These are phyloP conservation scores for Leccinellum albellum DNA, from an alignment of 768 basidiomycete species.

Conservation along the genomic window DNA sequence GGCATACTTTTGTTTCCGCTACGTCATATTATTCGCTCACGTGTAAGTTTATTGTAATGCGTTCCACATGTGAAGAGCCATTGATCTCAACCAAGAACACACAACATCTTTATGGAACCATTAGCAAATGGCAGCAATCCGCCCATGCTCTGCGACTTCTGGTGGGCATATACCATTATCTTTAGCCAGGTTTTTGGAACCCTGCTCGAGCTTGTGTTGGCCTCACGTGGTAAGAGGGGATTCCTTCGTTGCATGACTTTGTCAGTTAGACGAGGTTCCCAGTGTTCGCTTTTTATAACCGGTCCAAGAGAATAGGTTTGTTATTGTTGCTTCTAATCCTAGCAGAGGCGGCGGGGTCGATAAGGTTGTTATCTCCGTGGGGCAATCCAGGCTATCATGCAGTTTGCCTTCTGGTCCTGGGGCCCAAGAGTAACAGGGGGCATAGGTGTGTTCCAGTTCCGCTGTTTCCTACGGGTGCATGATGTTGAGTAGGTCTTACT, in stretches of 20 bases:
- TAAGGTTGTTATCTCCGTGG: background rate
- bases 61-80: background rate
- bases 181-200: constrained; percentile 6
- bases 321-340: constrained; percentile 5
- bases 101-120: constrained; percentile 9
- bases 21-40: constrained; percentile 16
- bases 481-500: background rate
- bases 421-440: background rate
- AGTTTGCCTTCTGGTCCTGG: constrained; percentile 8
- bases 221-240: constrained; percentile 9
- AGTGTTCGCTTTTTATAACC: constrained; percentile 21
- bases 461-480: background rate
- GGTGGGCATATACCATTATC: constrained; percentile 4
- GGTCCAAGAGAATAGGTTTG: constrained; percentile 9
- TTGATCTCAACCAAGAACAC: constrained; percentile 5
- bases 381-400: background rate
- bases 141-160: constrained; percentile 6
- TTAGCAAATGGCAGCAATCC: constrained; percentile 11
- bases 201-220: constrained; percentile 16
- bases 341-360: background rate
- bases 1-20: constrained; percentile 27
- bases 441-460: constrained; percentile 11
- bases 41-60: constrained; percentile 12
- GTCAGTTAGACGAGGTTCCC: background rate
- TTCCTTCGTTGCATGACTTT: too few relatives aligned